These are phyloP conservation scores for Boletus austroedulis DNA, from an alignment of 1,284 basidiomycete genomes.

Conservation along the genomic window DNA sequence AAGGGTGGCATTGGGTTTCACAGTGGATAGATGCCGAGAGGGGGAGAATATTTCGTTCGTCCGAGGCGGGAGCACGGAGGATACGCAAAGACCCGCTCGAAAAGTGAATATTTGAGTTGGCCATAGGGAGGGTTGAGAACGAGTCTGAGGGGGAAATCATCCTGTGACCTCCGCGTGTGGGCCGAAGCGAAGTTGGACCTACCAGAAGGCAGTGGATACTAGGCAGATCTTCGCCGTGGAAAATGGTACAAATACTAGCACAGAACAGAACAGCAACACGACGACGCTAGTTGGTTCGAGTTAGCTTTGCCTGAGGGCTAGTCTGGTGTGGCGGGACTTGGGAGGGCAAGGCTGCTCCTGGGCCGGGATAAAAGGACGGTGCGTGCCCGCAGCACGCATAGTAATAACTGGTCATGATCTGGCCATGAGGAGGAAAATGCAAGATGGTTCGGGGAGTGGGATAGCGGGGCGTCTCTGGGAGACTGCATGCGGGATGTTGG, in stretches of 20 bases:
- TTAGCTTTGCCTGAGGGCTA: not conserved
- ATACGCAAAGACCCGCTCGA: constrained; percentile 11
- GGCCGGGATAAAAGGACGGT: constrained; percentile 32
- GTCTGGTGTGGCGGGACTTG: constrained; percentile 1
- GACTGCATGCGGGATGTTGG: constrained; percentile 20
- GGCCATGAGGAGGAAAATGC: constrained; percentile 34
- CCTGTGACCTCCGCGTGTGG: constrained; percentile 11
- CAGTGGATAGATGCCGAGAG: constrained; percentile 16
- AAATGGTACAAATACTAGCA: constrained; percentile 22
- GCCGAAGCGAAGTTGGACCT: constrained; percentile 17
- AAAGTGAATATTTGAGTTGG: constrained; percentile 19
- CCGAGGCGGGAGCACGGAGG: constrained; percentile 12
- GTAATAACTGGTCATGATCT: constrained; percentile 17
- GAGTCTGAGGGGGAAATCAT: constrained; percentile 25
- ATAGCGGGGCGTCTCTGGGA: constrained; percentile 21
- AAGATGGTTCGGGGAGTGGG: constrained; percentile 14
- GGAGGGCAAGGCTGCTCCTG: constrained; percentile 5
- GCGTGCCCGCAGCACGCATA: constrained; percentile 25
- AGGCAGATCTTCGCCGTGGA: constrained; percentile 32
- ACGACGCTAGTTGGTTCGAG: constrained; percentile 3
- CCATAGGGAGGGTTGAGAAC: constrained; percentile 19
- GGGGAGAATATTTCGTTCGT: constrained; percentile 18
- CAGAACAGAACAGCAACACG: constrained; percentile 11
- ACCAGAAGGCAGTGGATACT: constrained; percentile 20
- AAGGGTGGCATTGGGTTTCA: constrained; percentile 19